Evolutionary conservation across 148 eudicot genomes (phyloP), one percentile per base, ranked within the genome.

Genomic region (Mesembryanthemum crystallinum): DNA sequence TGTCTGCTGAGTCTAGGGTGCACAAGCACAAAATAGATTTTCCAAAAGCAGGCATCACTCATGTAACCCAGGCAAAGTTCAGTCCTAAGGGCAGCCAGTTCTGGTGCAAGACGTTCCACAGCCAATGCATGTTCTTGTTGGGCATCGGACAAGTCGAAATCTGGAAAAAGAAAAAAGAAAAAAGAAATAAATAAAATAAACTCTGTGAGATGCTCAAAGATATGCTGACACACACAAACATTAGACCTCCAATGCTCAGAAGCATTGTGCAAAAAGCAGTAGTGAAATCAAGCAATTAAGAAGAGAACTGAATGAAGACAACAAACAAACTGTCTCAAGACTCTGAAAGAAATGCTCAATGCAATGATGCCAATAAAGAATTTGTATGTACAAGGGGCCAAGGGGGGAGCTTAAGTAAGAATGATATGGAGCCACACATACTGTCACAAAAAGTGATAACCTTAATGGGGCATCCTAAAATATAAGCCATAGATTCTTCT

Each of bases 61-160:
- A 95, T 95, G 81, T 89, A 89, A 64, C 88, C 88, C 29, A 97
- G 90, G 85, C 99, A 95, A 68, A 95, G 92, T 84, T 89, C 94
- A 78, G 87, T 87, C 83, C 99, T 88, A 72, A 96, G 83, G 37
- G 92, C 90, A 77, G 96, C 88, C 76, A 96, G 77, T 83, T 88
- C 88, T 45, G 98, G 99, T 52, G 88, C 97, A 59, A 89, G 94
- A 10, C 82, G 89, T 84, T 96, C 99, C 55, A 95, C 89, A 32
- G 98, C 97, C 82, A 92, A 79, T 37, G 94, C 98, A 80, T 96
- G 99, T 69, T 91, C 99, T 91, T 92, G 94, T 78, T 92, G 98
- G 54, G 90, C 90, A 86, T 96, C 94, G 63, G 99, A 90, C 88
- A 92, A 58, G 64, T 92, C 94, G 82, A 92, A 92, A 51, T 88